Evolutionary conservation across 31 red algal genomes (phyloP), one percentile per base, ranked within the genome.

Genomic region (Asparagopsis taxiformis): DNA sequence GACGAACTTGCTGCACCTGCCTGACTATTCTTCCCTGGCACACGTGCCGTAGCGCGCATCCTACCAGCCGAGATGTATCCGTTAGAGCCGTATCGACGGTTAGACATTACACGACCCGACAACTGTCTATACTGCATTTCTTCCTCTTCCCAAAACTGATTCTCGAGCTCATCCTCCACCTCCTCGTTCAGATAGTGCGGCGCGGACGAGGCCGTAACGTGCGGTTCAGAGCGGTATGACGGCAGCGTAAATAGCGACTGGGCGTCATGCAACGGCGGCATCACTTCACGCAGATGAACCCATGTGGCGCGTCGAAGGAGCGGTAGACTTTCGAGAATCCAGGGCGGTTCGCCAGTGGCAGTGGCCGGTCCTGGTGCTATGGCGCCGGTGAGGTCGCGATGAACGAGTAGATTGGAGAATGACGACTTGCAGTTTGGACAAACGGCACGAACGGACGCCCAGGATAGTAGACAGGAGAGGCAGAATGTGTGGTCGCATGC

Each of bases 371-470:
- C 74, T 44, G 24, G 39, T 0, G 56, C 57, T 29, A 61, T 29
- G 17, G 32, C 37, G 32, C 59, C 74, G 8, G 38, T 43, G 26
- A 65, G 38, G 58, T 66, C 60, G 22, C 74, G 38, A 50, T 78
- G 74, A 7, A 78, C 74, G 30, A 66, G 25, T n/a, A 78, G 59
- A 11, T 58, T 55, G 46, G 58, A 53, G 59, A 78, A 78, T 20
- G 74, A 48, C 3, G 57, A 22, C 29, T 78, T 78, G 74, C 74
- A 78, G 44, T 78, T 78, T 1, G 74, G 74, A 30, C 74, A 78
- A n/a, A 65, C 31, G 28, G 64, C 74, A 48, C 74, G 74, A 32
- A 78, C 60, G 25, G 31, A 23, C 8, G 74, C 49, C 74, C 74
- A 78, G 6, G 74, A 64, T 38, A 78, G 57, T 1, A 78, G 59